These are phyloP conservation scores for Kokia cookei DNA, from an alignment of 441 rosid species.

Conservation along the genomic window DNA sequence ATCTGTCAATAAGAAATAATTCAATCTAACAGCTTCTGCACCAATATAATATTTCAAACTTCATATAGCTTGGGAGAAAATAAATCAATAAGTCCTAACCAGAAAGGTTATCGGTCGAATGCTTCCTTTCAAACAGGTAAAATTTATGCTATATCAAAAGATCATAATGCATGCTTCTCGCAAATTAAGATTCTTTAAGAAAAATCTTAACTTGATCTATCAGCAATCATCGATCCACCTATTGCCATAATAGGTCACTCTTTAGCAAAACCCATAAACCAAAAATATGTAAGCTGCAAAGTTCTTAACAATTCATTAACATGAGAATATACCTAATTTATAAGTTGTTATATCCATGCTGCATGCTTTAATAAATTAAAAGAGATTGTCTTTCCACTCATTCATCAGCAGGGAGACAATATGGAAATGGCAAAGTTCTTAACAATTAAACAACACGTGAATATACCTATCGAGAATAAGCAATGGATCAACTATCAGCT, in stretches of 20 bases:
- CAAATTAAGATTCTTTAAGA: background rate
- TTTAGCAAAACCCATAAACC: background rate
- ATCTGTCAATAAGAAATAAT: slow-evolving; percentile 36
- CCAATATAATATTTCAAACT: background rate
- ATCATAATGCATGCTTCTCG: background rate
- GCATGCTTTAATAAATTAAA: background rate
- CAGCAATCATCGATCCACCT: background rate
- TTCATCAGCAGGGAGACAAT: background rate
- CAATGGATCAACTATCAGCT: slow-evolving; percentile 85
- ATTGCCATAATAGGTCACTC: background rate
- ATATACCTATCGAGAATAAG: slow-evolving; percentile 83
- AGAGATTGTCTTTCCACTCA: background rate
- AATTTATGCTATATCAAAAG: background rate
- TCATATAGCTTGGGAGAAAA: background rate
- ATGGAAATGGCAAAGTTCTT: background rate
- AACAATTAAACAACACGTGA: background rate
- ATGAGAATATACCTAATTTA: background rate
- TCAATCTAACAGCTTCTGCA: background rate
- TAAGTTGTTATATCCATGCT: background rate
- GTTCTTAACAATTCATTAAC: background rate
- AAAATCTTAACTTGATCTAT: background rate
- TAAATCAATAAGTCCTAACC: background rate
- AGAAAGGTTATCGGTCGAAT: background rate
- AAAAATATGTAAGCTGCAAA: background rate
- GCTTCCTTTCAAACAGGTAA: background rate